phyloP scores from a whole-genome alignment of 192 early-diverging fungal species.

The Backusella parvicylindrica region DNA sequence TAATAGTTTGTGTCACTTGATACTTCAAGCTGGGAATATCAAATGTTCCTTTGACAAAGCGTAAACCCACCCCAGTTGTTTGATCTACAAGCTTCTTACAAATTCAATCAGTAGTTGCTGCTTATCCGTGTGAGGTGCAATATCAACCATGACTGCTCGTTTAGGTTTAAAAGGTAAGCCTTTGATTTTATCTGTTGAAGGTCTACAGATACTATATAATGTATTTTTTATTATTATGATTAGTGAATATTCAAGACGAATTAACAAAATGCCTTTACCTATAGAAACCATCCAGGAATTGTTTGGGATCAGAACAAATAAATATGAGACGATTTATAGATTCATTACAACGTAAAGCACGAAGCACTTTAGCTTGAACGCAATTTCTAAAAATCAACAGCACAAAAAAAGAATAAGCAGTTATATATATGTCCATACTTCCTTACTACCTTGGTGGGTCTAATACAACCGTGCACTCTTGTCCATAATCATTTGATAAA shows the following conservation, averaged over 20 bases:
- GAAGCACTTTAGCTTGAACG: conserved; percentile 57
- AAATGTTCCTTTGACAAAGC: neutral
- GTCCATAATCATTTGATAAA: conserved; percentile 25
- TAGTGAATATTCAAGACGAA: neutral
- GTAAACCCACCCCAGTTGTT: neutral
- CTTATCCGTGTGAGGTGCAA: conserved; percentile 73
- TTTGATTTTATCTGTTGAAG: conserved; percentile 54
- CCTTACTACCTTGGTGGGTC: conserved; percentile 75
- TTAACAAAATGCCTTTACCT: conserved; percentile 37
- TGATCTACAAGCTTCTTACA: conserved; percentile 13
- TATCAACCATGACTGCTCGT: conserved; percentile 58
- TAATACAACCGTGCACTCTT: conserved; percentile 64
- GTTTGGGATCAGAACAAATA: conserved; percentile 62
- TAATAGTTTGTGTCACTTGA: neutral
- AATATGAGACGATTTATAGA: conserved; percentile 58
- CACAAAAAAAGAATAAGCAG: too few species aligned
- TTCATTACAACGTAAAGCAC: conserved; percentile 52
- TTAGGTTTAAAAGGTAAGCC: conserved; percentile 57
- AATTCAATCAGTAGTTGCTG: conserved; percentile 71
- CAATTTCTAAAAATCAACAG: too few species aligned
- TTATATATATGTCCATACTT: too few species aligned
- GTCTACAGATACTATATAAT: conserved; percentile 58
- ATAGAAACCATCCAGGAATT: conserved; percentile 56
- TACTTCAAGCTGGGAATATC: neutral
- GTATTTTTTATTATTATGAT: neutral